Percentiles rank a stretch among this genome's conserved stretches.
phyloP scores from a whole-genome alignment of 2,329 filamentous ascomycete species.

The Paecilomyces variotii region DNA sequence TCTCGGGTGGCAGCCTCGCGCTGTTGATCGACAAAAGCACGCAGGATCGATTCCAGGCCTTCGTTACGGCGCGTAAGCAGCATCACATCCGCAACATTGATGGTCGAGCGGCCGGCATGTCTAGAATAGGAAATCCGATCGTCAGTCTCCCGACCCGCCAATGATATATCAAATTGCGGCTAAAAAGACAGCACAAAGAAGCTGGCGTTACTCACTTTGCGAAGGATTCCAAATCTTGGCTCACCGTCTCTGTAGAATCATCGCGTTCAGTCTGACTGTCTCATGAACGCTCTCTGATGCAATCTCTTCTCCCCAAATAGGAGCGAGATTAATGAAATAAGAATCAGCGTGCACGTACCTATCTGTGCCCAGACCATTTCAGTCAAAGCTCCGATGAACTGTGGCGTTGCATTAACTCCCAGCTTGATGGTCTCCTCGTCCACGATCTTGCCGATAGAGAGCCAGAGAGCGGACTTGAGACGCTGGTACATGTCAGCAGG shows the following conservation, averaged over 20 bases:
- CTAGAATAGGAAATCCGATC: conserved; percentile 39
- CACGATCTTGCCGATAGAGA: conserved; percentile 75
- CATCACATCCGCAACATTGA: conserved; percentile 81
- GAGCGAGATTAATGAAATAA: neutral
- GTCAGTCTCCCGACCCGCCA: neutral
- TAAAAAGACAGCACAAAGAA: neutral
- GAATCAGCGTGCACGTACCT: conserved; percentile 43
- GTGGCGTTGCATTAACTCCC: conserved; percentile 78
- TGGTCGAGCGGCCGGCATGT: conserved; percentile 72
- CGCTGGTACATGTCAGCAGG: conserved; percentile 46
- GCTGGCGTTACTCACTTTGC: conserved; percentile 37
- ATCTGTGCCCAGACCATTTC: conserved; percentile 85
- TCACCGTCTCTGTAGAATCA: conserved; percentile 39
- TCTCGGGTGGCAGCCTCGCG: no score
- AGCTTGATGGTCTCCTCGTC: conserved; percentile 70
- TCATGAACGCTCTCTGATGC: neutral
- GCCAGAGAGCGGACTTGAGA: conserved; percentile 79
- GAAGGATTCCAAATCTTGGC: conserved; percentile 57
- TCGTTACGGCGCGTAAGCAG: conserved; percentile 81
- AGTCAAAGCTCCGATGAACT: conserved; percentile 78
- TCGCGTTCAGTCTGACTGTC: conserved; percentile 3
- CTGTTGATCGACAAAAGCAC: conserved; percentile 25
- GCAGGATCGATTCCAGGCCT: conserved; percentile 67
- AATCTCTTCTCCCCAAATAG: neutral
- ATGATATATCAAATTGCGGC: neutral